Evolutionary conservation across 495 filamentous ascomycete genomes (phyloP).

Genomic region (Aspergillus affinis): DNA sequence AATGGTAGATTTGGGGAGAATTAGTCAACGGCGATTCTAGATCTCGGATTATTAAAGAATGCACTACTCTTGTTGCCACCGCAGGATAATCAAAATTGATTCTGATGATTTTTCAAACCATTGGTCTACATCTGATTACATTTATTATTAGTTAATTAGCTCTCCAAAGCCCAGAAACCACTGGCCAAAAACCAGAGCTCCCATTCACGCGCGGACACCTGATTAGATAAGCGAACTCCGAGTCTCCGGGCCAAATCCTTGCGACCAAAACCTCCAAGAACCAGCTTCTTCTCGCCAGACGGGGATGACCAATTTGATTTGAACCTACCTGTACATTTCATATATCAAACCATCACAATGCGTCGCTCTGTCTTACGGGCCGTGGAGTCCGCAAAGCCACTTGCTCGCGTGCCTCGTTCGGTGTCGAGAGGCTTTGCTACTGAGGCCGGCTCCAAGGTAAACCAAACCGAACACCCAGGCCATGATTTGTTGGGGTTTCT

Average conservation of each 20-base stretch:
- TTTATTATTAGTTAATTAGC: no score
- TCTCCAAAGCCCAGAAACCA: neutral
- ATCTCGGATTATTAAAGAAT: slow-evolving; percentile 7
- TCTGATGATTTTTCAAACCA: no score
- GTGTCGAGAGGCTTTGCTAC: slow-evolving; percentile 45
- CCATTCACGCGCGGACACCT: neutral
- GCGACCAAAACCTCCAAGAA: slow-evolving; percentile 20
- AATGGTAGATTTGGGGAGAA: neutral
- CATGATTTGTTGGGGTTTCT: neutral
- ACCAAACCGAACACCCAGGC: neutral
- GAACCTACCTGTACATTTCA: slow-evolving; percentile 1
- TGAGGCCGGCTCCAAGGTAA: slow-evolving; percentile 42
- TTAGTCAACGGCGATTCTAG: slow-evolving; percentile 8
- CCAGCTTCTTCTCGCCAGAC: slow-evolving; percentile 13
- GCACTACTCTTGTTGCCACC: neutral
- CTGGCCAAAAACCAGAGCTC: neutral
- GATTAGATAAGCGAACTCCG: slow-evolving; percentile 30
- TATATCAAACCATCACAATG: slow-evolving; percentile 25
- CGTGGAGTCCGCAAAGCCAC: slow-evolving; percentile 43
- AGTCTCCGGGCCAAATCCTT: slow-evolving; percentile 20
- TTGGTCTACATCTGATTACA: no score
- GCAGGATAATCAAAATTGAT: neutral
- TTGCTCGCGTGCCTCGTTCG: slow-evolving; percentile 39
- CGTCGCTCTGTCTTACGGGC: slow-evolving; percentile 49
- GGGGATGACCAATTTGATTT: slow-evolving; percentile 11